These are phyloP conservation scores for Cytospora piceicola DNA, from an alignment of 2,329 filamentous ascomycete species.

Conservation along the genomic window DNA sequence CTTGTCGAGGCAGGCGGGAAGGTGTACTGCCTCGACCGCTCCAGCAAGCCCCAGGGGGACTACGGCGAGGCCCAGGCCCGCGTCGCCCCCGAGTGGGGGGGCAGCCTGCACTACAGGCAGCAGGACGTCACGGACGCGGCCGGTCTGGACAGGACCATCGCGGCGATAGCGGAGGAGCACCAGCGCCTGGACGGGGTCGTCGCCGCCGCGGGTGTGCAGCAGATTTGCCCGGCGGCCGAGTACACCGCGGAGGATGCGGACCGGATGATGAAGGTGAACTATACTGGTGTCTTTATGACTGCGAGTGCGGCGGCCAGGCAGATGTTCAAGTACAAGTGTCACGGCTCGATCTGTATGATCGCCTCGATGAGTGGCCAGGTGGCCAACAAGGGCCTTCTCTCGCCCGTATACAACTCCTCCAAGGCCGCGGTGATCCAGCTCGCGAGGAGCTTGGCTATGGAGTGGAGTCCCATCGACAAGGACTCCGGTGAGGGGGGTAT, in stretches of 20 bases:
- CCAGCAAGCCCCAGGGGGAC: slow-evolving; percentile 54
- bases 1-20: slow-evolving; percentile 75
- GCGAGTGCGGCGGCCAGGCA: slow-evolving; percentile 72
- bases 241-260: slow-evolving; percentile 62
- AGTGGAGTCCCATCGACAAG: slow-evolving; percentile 57
- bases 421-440: slow-evolving; percentile 69
- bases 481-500: slow-evolving; percentile 55
- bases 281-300: slow-evolving; percentile 71
- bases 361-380: slow-evolving; percentile 60
- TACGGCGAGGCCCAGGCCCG: slow-evolving; percentile 64
- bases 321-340: slow-evolving; percentile 55
- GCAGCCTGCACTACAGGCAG: slow-evolving; percentile 66
- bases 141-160: slow-evolving; percentile 60
- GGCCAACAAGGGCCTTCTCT: slow-evolving; percentile 64
- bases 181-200: slow-evolving; percentile 69
- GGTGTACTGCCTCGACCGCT: slow-evolving; percentile 62
- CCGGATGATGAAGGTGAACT: slow-evolving; percentile 71
- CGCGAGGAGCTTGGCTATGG: slow-evolving; percentile 63
- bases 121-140: slow-evolving; percentile 69
- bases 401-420: slow-evolving; percentile 68
- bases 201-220: slow-evolving; percentile 70
- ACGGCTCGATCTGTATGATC: slow-evolving; percentile 61
- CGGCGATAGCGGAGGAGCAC: slow-evolving; percentile 62
- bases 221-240: slow-evolving; percentile 69
- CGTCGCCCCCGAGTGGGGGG: slow-evolving; percentile 66